phyloP scores from a whole-genome alignment of 306 rosid species.

The Medicago arabica region DNA sequence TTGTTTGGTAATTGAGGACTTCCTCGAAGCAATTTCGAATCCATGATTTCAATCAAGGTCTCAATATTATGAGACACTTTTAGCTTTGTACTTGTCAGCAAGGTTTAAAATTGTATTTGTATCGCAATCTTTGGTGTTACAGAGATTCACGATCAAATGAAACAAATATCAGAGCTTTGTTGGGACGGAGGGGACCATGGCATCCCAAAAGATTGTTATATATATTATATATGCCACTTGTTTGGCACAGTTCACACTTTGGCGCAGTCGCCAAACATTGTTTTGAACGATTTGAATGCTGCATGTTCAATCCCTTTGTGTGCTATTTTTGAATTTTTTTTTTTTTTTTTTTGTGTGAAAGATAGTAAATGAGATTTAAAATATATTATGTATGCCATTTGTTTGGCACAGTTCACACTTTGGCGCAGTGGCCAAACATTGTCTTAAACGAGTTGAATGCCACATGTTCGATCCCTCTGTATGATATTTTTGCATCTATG shows the following conservation, averaged over 20 bases:
- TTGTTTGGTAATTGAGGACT: neutral
- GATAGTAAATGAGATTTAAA: too few relatives aligned
- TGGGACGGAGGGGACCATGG: neutral
- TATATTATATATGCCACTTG: neutral
- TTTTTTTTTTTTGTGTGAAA: too few relatives aligned
- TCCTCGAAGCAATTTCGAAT: neutral
- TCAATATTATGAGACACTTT: neutral
- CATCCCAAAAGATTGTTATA: neutral
- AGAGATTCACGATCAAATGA: neutral
- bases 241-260: neutral
- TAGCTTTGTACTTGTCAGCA: neutral
- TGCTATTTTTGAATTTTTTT: too few relatives aligned
- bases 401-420: neutral
- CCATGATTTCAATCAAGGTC: neutral
- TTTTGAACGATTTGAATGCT: neutral
- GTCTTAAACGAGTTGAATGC: neutral
- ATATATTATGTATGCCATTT: neutral
- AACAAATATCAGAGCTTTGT: neutral
- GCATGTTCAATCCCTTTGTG: neutral
- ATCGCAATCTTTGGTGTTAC: neutral
- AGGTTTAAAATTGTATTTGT: neutral
- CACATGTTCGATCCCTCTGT: neutral
- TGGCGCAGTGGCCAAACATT: neutral
- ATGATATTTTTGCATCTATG: neutral
- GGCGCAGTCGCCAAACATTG: neutral